Conservation (phyloP, 495 filamentous ascomycete species). For the Venustampulla echinocandica region DNA sequence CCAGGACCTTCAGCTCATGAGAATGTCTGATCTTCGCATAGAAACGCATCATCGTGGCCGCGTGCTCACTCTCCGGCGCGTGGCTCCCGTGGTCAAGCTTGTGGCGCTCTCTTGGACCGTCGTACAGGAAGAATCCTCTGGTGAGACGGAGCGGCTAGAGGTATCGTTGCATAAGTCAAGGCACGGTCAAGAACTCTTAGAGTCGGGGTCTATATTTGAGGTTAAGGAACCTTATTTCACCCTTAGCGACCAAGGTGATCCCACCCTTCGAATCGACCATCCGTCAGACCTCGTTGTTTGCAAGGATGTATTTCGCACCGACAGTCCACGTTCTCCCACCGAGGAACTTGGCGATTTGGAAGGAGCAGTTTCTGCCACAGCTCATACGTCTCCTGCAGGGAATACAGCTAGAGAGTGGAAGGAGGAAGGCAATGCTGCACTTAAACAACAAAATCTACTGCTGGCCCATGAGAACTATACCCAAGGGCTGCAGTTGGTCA, state of each 20-base stretch:
- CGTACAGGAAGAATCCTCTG: slow-evolving; percentile 39
- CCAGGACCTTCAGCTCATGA: slow-evolving; percentile 25
- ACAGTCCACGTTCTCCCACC: background rate
- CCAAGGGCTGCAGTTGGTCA: slow-evolving; percentile 24
- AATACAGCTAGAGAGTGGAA: slow-evolving; percentile 26
- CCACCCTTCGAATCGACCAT: slow-evolving; percentile 44
- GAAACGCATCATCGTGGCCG: slow-evolving; percentile 44
- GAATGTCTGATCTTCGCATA: slow-evolving; percentile 28
- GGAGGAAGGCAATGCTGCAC: slow-evolving; percentile 29
- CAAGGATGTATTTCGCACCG: background rate
- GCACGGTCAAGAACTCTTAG: slow-evolving; percentile 24
- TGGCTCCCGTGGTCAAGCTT: slow-evolving; percentile 30
- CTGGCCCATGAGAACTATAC: slow-evolving; percentile 27
- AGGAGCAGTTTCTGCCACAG: background rate
- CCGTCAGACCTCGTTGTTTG: slow-evolving; percentile 38
- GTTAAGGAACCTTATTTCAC: slow-evolving; percentile 49
- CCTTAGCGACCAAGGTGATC: slow-evolving; percentile 27
- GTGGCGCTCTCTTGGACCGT: slow-evolving; percentile 37
- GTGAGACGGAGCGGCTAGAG: slow-evolving; percentile 29
- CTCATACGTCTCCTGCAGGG: background rate
- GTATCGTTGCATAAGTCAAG: slow-evolving; percentile 26
- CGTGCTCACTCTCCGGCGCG: slow-evolving; percentile 34
- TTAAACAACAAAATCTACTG: slow-evolving; percentile 23
- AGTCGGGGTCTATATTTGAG: slow-evolving; percentile 27
- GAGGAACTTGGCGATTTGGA: slow-evolving; percentile 18